Percentiles rank a stretch among this genome's conserved stretches.
phyloP scores from a whole-genome alignment of 169 alveolate genomes.

The Babesia bigemina region DNA sequence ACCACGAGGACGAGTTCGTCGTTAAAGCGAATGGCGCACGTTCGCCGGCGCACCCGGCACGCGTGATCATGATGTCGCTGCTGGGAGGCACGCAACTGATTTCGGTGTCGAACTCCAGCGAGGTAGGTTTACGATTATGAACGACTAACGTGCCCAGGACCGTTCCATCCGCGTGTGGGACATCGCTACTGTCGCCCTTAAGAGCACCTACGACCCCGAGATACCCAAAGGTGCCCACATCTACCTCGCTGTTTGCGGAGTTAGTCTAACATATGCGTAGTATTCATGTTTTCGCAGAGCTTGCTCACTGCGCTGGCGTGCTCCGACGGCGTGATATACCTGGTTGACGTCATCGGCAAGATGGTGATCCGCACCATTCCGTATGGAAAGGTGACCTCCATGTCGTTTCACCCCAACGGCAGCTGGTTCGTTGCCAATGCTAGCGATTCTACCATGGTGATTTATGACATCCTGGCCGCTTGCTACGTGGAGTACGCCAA shows the following conservation, averaged over 20 bases:
- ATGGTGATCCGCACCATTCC: slow-evolving; percentile 36
- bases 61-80: slow-evolving; percentile 35
- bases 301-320: slow-evolving; percentile 63
- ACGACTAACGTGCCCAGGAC: slow-evolving; percentile 13
- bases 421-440: slow-evolving; percentile 57
- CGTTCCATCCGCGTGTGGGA: slow-evolving; percentile 54
- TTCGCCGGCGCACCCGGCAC: slow-evolving; percentile 51
- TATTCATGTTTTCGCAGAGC: background rate
- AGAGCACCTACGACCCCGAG: slow-evolving; percentile 54
- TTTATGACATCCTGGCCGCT: slow-evolving; percentile 60
- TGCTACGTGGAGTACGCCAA: slow-evolving; percentile 66
- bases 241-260: slow-evolving; percentile 40
- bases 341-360: slow-evolving; percentile 56
- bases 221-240: slow-evolving; percentile 40
- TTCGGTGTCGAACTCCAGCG: slow-evolving; percentile 48
- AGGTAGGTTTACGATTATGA: background rate
- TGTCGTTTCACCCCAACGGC: slow-evolving; percentile 61
- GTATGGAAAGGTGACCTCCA: slow-evolving; percentile 38
- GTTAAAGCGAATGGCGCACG: background rate
- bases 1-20: slow-evolving; percentile 52
- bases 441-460: slow-evolving; percentile 47
- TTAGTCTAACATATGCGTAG: background rate
- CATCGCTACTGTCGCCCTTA: slow-evolving; percentile 15
- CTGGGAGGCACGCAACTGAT: slow-evolving; percentile 38
- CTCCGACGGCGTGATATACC: slow-evolving; percentile 49